Conservation (phyloP, 345 rosid species). For the Sonneratia alba region DNA sequence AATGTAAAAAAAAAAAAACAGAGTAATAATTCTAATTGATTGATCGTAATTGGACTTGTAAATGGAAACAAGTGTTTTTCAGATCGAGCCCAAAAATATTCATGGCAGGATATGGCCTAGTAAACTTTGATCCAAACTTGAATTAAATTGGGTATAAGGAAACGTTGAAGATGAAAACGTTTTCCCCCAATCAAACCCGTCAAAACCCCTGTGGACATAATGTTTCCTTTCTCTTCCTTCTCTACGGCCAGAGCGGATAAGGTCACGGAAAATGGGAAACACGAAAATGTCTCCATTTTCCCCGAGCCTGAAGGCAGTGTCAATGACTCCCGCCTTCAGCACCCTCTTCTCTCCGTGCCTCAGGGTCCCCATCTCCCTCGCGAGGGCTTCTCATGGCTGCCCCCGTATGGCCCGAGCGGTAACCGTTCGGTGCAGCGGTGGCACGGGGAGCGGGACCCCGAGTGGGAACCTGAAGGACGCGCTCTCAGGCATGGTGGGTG, state of each 20-base stretch:
- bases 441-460: slow-evolving; percentile 14
- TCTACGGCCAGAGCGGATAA: not conserved
- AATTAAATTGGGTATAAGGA: too few species aligned
- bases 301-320: not conserved
- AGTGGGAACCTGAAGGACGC: slow-evolving; percentile 40
- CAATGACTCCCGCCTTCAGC: slow-evolving; percentile 1
- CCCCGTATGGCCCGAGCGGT: slow-evolving; percentile 3
- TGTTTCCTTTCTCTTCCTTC: slow-evolving; percentile 13
- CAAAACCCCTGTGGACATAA: too few species aligned
- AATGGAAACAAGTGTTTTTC: too few species aligned
- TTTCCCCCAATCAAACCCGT: too few species aligned
- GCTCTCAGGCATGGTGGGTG: slow-evolving; percentile 50
- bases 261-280: not conserved
- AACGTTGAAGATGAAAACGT: too few species aligned
- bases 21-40: too few species aligned
- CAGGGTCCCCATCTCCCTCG: not conserved
- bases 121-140: too few species aligned
- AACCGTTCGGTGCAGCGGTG: slow-evolving; percentile 24
- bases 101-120: too few species aligned
- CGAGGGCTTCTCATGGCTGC: not conserved
- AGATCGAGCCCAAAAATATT: too few species aligned
- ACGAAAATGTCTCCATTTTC: not conserved
- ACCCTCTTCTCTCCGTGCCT: not conserved
- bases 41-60: too few species aligned
- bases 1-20: too few species aligned